Evolutionary conservation across 768 basidiomycete genomes (phyloP).

Genomic region (Crassisporium funariophilum): DNA sequence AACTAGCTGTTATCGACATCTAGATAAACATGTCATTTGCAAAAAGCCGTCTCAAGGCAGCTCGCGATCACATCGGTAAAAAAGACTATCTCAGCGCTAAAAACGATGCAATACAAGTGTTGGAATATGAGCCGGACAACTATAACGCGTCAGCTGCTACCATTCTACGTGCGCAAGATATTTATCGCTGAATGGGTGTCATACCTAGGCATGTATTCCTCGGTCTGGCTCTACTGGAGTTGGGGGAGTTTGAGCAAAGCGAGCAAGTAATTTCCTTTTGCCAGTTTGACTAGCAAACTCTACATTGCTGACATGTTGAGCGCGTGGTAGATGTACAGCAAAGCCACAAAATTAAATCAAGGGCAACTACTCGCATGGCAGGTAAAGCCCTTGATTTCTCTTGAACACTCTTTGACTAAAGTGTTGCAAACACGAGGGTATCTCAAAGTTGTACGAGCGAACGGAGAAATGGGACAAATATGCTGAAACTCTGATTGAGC

Average conservation of each 20-base stretch:
- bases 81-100: conserved; percentile 75
- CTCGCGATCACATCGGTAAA: conserved; percentile 72
- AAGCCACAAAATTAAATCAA: conserved; percentile 71
- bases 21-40: conserved; percentile 44
- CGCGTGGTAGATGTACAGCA: conserved; percentile 82
- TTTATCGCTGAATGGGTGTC: conserved; percentile 7
- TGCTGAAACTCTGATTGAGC: conserved; percentile 50
- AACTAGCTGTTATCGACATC: not conserved
- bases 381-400: conserved; percentile 41
- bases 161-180: too few species aligned
- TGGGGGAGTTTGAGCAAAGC: conserved; percentile 70
- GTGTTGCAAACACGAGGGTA: conserved; percentile 50
- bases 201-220: conserved; percentile 77
- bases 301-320: conserved; percentile 14
- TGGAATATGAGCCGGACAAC: conserved; percentile 78
- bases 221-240: conserved; percentile 76
- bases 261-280: conserved; percentile 70
- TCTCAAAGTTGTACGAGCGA: conserved; percentile 73
- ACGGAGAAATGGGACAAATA: conserved; percentile 59
- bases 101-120: conserved; percentile 62
- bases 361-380: conserved; percentile 83
- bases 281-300: conserved; percentile 1
- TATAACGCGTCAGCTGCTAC: conserved; percentile 76
- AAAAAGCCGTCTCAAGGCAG: conserved; percentile 77
- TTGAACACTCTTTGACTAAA: conserved; percentile 3